Conservation (phyloP, 257 asterid genomes). For the Solanum acaule region DNA sequence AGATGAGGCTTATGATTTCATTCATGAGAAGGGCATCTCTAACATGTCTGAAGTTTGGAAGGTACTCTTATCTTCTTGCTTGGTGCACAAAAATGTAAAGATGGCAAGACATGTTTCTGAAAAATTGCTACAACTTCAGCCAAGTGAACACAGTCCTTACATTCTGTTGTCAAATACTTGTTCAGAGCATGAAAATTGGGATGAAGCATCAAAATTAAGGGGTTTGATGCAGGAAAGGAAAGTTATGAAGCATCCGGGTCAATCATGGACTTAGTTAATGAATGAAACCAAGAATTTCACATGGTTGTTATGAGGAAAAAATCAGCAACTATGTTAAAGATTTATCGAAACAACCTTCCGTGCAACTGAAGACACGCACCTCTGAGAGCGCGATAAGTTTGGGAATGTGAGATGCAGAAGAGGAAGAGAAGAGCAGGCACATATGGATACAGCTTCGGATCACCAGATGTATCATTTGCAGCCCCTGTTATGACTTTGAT, state of each 20-base stretch:
- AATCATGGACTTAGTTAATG: conserved; percentile 48
- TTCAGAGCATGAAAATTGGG: conserved; percentile 45
- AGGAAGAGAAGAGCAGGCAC: not conserved
- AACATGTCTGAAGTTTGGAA: conserved; percentile 48
- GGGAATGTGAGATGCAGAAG: not conserved
- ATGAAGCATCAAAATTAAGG: conserved; percentile 49
- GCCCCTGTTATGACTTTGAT: too few relatives aligned
- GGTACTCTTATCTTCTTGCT: conserved; percentile 46
- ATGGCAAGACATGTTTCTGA: conserved; percentile 46
- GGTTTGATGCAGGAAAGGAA: conserved; percentile 38
- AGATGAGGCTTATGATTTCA: conserved; percentile 44
- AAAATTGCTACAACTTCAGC: conserved; percentile 43
- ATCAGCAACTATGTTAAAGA: not conserved
- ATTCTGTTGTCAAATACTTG: conserved; percentile 46
- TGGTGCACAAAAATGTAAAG: conserved; percentile 57
- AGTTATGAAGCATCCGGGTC: conserved; percentile 43
- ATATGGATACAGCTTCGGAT: not conserved
- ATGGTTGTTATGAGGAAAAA: not conserved
- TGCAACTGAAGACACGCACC: not conserved
- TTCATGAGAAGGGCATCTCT: conserved; percentile 33
- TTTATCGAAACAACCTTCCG: not conserved
- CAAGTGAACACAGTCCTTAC: conserved; percentile 32
- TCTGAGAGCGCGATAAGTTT: not conserved
- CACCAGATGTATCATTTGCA: not conserved
- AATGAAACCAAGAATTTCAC: not conserved